A percentile compares a stretch with the other conserved stretches of the same genome.
These are phyloP conservation scores for Paragyromitra xinjiangensis DNA, from an alignment of 495 filamentous ascomycete species.

Conservation along the genomic window DNA sequence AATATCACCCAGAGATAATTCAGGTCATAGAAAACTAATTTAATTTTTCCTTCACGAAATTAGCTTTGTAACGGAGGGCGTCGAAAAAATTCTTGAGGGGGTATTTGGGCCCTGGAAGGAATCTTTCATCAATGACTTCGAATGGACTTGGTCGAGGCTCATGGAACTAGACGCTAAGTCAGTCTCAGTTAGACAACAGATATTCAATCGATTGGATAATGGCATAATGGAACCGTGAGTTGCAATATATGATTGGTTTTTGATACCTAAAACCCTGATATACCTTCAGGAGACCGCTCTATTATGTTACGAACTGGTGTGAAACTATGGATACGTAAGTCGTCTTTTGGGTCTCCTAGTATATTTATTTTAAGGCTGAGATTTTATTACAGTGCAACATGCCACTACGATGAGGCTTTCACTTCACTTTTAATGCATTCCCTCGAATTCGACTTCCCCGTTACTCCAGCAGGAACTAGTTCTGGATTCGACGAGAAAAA, in stretches of 20 bases:
- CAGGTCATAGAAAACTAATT: not conserved
- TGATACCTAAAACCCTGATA: not conserved
- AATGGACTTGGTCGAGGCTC: not conserved
- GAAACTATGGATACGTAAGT: constrained; percentile 16
- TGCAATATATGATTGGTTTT: not conserved
- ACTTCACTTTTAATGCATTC: constrained; percentile 18
- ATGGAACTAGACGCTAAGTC: constrained; percentile 10
- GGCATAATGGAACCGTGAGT: not conserved
- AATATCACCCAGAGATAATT: not conserved
- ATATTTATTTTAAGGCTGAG: not conserved
- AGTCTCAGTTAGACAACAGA: constrained; percentile 9
- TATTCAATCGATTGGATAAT: not conserved
- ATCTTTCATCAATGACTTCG: not conserved
- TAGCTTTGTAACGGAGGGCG: not conserved
- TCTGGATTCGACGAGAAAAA: not conserved
- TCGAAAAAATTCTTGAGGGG: not conserved
- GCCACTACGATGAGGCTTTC: constrained; percentile 22
- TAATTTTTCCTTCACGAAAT: not conserved
- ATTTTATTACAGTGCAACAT: constrained; percentile 19
- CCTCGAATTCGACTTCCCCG: constrained; percentile 25
- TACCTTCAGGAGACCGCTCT: not conserved
- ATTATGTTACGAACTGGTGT: constrained; percentile 16
- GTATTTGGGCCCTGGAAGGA: constrained; percentile 11
- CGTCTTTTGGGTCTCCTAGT: not conserved
- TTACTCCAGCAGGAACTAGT: not conserved